phyloP scores from a whole-genome alignment of 225 moss, liverwort and hornwort genomes.

The Physcomitrellopsis africana region DNA sequence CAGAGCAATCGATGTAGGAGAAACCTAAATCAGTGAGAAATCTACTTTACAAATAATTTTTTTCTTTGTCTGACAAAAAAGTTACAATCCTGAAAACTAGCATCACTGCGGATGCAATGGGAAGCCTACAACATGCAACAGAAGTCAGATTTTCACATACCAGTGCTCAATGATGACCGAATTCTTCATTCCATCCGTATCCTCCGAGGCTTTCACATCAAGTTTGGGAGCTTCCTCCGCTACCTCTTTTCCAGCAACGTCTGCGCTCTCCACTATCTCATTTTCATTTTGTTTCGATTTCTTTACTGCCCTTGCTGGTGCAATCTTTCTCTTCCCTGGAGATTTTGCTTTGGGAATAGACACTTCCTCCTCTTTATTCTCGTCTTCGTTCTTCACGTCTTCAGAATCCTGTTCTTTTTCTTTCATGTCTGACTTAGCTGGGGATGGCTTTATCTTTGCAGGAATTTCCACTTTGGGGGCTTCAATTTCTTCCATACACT shows the following conservation, averaged over 20 bases:
- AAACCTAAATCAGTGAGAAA: neutral
- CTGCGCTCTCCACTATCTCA: slow-evolving; percentile 22
- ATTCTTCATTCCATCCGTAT: slow-evolving; percentile 43
- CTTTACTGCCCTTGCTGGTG: slow-evolving; percentile 26
- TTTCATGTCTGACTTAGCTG: slow-evolving; percentile 35
- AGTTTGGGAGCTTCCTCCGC: slow-evolving; percentile 25
- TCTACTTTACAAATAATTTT: neutral
- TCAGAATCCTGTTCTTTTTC: slow-evolving; percentile 20
- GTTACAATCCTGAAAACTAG: neutral
- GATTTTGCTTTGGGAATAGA: slow-evolving; percentile 25
- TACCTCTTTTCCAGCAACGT: slow-evolving; percentile 30
- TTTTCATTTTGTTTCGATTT: neutral
- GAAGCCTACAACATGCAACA: slow-evolving; percentile 20
- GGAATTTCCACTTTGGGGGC: slow-evolving; percentile 26
- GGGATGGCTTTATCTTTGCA: slow-evolving; percentile 30
- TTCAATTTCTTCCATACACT: neutral
- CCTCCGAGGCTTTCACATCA: slow-evolving; percentile 25
- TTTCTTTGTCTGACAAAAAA: neutral
- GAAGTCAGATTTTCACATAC: slow-evolving; percentile 30
- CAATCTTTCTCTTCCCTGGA: slow-evolving; percentile 32
- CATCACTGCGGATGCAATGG: neutral
- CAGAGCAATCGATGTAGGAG: neutral
- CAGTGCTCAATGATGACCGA: slow-evolving; percentile 62
- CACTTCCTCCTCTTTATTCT: slow-evolving; percentile 20
- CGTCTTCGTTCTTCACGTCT: slow-evolving; percentile 33